A percentile compares a stretch with the other conserved stretches of the same genome.
Conservation (phyloP, 352 stramenopile genomes). For the Plasmopara muralis region DNA sequence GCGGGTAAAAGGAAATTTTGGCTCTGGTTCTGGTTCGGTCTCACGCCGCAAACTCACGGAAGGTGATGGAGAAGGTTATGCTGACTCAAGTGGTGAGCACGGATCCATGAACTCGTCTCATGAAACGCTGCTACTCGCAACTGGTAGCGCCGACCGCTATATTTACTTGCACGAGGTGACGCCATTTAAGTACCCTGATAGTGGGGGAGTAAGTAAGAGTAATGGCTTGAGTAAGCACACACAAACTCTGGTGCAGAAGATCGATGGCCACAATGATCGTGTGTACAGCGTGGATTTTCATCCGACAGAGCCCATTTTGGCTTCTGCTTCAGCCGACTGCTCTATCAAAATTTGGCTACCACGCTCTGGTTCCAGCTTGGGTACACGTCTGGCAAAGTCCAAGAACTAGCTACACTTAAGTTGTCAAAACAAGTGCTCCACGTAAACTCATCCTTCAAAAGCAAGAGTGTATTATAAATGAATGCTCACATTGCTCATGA, state of each 20-base stretch:
- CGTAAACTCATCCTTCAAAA: constrained; percentile 5
- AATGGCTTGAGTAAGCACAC: constrained; percentile 27
- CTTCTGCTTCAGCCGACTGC: constrained; percentile 77
- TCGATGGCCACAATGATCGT: constrained; percentile 80
- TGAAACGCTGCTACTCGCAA: constrained; percentile 76
- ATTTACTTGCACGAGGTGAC: constrained; percentile 86
- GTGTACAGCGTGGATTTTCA: constrained; percentile 89
- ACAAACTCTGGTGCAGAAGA: constrained; percentile 71
- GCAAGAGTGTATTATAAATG: constrained; percentile 22
- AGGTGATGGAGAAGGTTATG: constrained; percentile 67
- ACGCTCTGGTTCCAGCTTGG: constrained; percentile 33
- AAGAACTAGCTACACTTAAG: constrained; percentile 35
- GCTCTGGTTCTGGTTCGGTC: constrained; percentile 17
- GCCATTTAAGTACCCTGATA: constrained; percentile 38
- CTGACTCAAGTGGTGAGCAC: constrained; percentile 34
- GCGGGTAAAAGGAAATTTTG: constrained; percentile 15
- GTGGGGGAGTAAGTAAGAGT: constrained; percentile 11
- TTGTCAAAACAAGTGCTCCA: neutral
- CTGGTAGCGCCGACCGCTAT: constrained; percentile 79
- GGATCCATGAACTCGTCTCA: constrained; percentile 35
- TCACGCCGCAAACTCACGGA: constrained; percentile 72
- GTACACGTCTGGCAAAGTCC: constrained; percentile 44
- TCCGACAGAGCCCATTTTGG: constrained; percentile 76
- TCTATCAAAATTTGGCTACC: constrained; percentile 86
- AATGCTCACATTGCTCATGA: constrained; percentile 21